Evolutionary conservation across 2,329 filamentous ascomycete species (phyloP).

Genomic region (Ambrosiella xylebori): DNA sequence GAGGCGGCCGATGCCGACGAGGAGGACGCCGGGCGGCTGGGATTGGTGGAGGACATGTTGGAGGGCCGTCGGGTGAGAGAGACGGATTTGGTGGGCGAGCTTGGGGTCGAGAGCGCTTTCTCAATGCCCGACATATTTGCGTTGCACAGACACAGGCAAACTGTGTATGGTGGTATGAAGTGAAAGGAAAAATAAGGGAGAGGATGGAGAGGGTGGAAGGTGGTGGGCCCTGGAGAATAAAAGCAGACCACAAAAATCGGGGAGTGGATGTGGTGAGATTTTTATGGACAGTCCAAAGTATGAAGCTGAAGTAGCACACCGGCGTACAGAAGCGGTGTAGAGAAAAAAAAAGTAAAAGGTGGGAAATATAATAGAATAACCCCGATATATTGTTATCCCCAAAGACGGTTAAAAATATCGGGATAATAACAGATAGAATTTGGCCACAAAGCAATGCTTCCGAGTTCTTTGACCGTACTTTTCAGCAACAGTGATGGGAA

Average conservation of each 20-base stretch:
- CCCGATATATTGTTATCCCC: background rate
- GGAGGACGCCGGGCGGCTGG: slow-evolving; percentile 11
- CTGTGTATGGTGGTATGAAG: background rate
- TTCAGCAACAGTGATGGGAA: background rate
- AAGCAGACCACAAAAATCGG: background rate
- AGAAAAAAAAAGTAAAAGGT: slow-evolving; percentile 1
- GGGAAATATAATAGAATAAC: background rate
- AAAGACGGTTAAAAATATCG: background rate
- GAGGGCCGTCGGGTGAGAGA: slow-evolving; percentile 3
- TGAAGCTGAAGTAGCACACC: background rate
- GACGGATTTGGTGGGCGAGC: slow-evolving; percentile 2
- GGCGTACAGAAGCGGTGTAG: slow-evolving; percentile 3
- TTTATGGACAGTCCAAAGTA: slow-evolving; percentile 2
- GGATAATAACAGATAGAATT: background rate
- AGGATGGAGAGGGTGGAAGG: background rate
- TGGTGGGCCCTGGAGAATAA: background rate
- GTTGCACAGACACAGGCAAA: slow-evolving; percentile 1
- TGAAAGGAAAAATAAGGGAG: background rate
- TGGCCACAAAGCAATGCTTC: background rate
- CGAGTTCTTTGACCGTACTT: background rate
- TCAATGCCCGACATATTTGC: slow-evolving; percentile 10
- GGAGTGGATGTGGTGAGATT: background rate
- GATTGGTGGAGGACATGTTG: slow-evolving; percentile 8
- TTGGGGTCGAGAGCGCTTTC: slow-evolving; percentile 4
- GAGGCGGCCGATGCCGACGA: slow-evolving; percentile 7